Percentiles rank a stretch among this genome's conserved stretches.
Evolutionary conservation across 331 rosid species (phyloP).

Genomic region (Acacia concinna): DNA sequence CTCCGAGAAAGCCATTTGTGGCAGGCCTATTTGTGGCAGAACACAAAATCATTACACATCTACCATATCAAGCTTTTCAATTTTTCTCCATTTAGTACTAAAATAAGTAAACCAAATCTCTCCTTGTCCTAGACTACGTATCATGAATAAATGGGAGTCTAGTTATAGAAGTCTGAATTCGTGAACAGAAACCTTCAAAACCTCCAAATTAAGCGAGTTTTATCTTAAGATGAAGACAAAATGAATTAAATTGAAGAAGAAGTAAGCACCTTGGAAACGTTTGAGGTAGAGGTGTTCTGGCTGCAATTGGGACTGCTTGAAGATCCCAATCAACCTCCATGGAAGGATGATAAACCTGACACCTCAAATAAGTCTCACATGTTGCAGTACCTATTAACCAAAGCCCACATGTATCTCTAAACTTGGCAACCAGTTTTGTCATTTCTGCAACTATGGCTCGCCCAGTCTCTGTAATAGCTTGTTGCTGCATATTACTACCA

Average conservation of each 20-base stretch:
- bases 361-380: constrained; percentile 96
- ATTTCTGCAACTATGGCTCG: constrained; percentile 74
- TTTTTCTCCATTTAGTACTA: neutral
- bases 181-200: neutral
- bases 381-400: constrained; percentile 97
- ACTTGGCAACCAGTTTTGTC: constrained; percentile 59
- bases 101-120: constrained; percentile 18
- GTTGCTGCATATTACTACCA: constrained; percentile 44
- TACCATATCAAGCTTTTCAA: constrained; percentile 15
- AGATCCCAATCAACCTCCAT: constrained; percentile 99
- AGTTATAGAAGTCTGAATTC: neutral
- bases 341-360: constrained; percentile 97
- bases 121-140: constrained; percentile 6
- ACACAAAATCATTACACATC: constrained; percentile 17
- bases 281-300: constrained; percentile 60
- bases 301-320: constrained; percentile 82
- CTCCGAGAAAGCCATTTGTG: constrained; percentile 68
- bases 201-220: constrained; percentile 10
- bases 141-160: neutral
- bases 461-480: constrained; percentile 61
- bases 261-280: constrained; percentile 64
- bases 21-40: constrained; percentile 58
- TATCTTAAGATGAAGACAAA: neutral
- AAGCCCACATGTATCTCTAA: constrained; percentile 55
- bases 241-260: neutral